Conservation (phyloP, 805 yeast species). For the Nakazawaea siamensis region DNA sequence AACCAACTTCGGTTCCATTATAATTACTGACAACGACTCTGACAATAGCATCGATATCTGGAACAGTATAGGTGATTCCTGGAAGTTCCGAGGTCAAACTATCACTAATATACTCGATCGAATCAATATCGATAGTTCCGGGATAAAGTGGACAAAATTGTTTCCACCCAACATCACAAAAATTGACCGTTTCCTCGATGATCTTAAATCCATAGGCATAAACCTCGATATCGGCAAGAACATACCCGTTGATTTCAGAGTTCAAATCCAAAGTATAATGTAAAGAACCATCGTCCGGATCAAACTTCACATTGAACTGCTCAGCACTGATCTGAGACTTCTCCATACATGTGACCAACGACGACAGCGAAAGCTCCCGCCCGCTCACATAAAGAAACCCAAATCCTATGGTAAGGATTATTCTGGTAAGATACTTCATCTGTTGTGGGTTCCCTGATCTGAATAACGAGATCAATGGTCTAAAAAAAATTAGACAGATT, state of each 20-base stretch:
- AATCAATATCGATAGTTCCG: conserved; percentile 70
- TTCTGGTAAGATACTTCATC: not conserved
- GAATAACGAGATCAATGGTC: not conserved
- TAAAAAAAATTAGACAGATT: too few relatives aligned
- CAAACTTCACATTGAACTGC: conserved; percentile 64
- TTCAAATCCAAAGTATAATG: conserved; percentile 62
- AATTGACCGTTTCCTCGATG: conserved; percentile 46
- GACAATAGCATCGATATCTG: conserved; percentile 77
- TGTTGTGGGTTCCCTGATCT: too few relatives aligned
- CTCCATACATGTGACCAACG: conserved; percentile 83
- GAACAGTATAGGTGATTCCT: conserved; percentile 78
- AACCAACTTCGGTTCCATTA: conserved; percentile 43
- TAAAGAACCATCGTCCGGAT: conserved; percentile 63
- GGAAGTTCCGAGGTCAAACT: conserved; percentile 55
- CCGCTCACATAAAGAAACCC: not conserved
- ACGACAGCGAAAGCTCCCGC: conserved; percentile 51
- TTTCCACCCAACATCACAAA: conserved; percentile 66
- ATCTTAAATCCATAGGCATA: conserved; percentile 82
- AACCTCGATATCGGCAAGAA: conserved; percentile 62
- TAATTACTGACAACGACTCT: conserved; percentile 38
- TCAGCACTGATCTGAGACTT: conserved; percentile 65
- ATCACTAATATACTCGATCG: conserved; percentile 50
- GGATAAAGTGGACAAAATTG: conserved; percentile 88
- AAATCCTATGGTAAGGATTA: not conserved
- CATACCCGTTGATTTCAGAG: conserved; percentile 58